These are phyloP conservation scores for Colletotrichum graminicola DNA, from an alignment of 2,329 filamentous ascomycete genomes.

Conservation along the genomic window DNA sequence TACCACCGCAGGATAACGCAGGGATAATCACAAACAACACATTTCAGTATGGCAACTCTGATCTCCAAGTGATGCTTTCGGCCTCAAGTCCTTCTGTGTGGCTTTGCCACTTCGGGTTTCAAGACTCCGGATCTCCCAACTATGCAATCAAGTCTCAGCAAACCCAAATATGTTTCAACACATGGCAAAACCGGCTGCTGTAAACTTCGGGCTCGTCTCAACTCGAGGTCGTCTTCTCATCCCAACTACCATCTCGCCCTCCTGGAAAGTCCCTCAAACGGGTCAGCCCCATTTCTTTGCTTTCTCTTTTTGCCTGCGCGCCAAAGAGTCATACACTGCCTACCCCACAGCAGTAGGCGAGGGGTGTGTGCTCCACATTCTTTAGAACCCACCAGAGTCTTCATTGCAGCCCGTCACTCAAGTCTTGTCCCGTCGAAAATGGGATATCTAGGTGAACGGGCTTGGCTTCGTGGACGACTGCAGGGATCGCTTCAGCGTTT, in stretches of 20 bases:
- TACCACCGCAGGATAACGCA: conserved; percentile 13
- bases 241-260: conserved; percentile 16
- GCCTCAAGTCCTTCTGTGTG: neutral
- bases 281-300: neutral
- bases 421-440: neutral
- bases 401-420: neutral
- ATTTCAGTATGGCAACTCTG: neutral
- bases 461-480: neutral
- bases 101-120: conserved; percentile 15
- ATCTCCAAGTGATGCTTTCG: conserved; percentile 1
- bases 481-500: too few species aligned
- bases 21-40: conserved; percentile 22
- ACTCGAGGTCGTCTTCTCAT: conserved; percentile 17
- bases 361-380: conserved; percentile 19
- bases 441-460: neutral
- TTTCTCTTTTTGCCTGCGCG: neutral
- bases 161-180: conserved; percentile 37
- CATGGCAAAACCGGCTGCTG: conserved; percentile 5
- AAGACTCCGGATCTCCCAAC: conserved; percentile 1
- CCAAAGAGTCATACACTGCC: conserved; percentile 22
- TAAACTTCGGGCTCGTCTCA: conserved; percentile 33
- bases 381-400: conserved; percentile 31
- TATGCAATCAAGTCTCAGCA: conserved; percentile 5
- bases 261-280: conserved; percentile 25
- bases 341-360: neutral